Evolutionary conservation across 305 asterid genomes (phyloP), one percentile per base, ranked within the genome.

Genomic region (Solanum chacoense): DNA sequence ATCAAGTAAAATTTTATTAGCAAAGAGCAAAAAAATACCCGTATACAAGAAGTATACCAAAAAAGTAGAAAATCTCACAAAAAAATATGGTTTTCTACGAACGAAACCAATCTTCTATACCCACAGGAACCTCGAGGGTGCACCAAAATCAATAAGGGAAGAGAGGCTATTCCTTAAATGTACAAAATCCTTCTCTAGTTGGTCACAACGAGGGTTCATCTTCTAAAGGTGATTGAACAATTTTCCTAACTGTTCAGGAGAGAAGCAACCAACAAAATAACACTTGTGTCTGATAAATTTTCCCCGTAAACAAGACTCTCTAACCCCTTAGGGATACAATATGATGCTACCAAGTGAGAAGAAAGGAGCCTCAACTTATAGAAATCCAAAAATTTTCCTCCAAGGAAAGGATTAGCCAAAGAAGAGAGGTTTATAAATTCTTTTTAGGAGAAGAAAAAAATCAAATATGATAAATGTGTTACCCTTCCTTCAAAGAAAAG

Each of bases 121-220:
- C 83, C 38, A 22, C 29, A 22, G 45, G 83, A 75, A 34, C 45
- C 81, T 75, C 45, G 45, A 75, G 29, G 81, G 14, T 75, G 45
- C 42, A 75, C 81, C 81, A 20, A 75, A 34, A 32, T 32, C n/a
- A 32, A 20, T 10, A 75, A 75, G 45, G 80, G 42, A 75, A 75
- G 80, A 74, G 16, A 34, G 42, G 80, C 26, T 74, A 74, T 32
- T 74, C 80, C 80, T 74, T 7, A 32, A 74, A 74, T 32, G 13
- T 74, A 74, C 42, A 74, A 74, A 74, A 32, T 4, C 80, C 80
- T 74, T 74, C 42, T 75, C 45, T 34, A 20, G 36, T 74, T n/a
- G 28, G 26, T 18, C 86, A 85, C 89, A 77, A 83, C 90, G 72
- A 91, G 87, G 88, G 81, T 59, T 87, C 88, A 74, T 87, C 89